These are phyloP conservation scores for Gossypium trilobum DNA, from an alignment of 441 rosid species.

Conservation along the genomic window DNA sequence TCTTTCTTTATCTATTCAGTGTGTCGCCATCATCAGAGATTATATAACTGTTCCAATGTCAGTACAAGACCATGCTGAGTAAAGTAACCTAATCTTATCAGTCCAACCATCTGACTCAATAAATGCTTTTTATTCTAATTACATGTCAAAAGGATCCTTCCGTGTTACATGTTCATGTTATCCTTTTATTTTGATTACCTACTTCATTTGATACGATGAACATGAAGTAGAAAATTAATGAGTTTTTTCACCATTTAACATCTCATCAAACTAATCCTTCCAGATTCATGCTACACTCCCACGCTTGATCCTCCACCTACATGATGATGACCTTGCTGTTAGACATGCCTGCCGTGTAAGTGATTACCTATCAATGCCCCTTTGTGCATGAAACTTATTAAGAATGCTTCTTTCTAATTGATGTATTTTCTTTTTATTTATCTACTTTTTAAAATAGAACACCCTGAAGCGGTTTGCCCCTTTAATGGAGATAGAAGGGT, in stretches of 20 bases:
- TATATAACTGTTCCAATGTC: conserved; percentile 8
- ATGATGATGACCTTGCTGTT: conserved; percentile 66
- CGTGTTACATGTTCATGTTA: background rate
- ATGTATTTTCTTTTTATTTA: conserved; percentile 19
- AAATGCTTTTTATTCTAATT: background rate
- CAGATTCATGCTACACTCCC: conserved; percentile 82
- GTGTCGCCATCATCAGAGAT: background rate
- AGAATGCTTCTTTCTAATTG: conserved; percentile 14
- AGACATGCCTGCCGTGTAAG: conserved; percentile 84
- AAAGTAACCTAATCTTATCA: background rate
- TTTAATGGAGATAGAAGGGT: conserved; percentile 56
- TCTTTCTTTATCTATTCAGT: background rate
- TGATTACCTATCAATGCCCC: conserved; percentile 8
- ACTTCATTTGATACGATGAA: background rate
- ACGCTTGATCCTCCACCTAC: conserved; percentile 72
- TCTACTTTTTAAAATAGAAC: conserved; percentile 30
- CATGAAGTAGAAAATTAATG: background rate
- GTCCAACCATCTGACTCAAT: background rate
- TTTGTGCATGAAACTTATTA: conserved; percentile 17
- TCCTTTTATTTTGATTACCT: background rate
- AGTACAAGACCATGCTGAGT: background rate
- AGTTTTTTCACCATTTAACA: background rate
- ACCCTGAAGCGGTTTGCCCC: conserved; percentile 65
- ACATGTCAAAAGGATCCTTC: background rate
- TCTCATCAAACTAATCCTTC: conserved; percentile 12